Conservation (phyloP, 2,329 filamentous ascomycete species). For the Orbilia quercus region DNA sequence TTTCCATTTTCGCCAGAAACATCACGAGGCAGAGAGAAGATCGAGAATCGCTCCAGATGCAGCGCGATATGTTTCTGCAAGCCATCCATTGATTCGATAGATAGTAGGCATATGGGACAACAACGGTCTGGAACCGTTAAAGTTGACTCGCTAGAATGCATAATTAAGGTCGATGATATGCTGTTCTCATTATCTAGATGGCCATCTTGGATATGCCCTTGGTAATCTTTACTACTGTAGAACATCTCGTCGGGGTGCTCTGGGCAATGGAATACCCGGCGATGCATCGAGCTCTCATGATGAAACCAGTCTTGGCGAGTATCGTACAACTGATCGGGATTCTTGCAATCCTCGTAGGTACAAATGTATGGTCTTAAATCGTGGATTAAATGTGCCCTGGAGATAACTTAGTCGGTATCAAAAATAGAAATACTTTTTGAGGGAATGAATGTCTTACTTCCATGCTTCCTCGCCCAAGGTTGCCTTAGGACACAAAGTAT, state of each 20-base stretch:
- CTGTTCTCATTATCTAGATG: slow-evolving; percentile 3
- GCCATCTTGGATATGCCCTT: slow-evolving; percentile 25
- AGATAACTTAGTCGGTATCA: neutral
- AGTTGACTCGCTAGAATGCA: slow-evolving; percentile 38
- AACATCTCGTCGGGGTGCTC: slow-evolving; percentile 25
- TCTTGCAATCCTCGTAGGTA: slow-evolving; percentile 49
- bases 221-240: slow-evolving; percentile 15
- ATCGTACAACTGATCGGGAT: slow-evolving; percentile 44
- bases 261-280: slow-evolving; percentile 30
- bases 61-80: slow-evolving; percentile 47
- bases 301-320: slow-evolving; percentile 45
- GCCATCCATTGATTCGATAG: slow-evolving; percentile 16
- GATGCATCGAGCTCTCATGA: slow-evolving; percentile 38
- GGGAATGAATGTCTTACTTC: slow-evolving; percentile 27
- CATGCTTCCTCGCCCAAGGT: slow-evolving; percentile 25
- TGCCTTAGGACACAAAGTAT: slow-evolving; percentile 25
- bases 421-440: too few relatives aligned
- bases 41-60: slow-evolving; percentile 38
- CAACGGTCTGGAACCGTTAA: slow-evolving; percentile 31
- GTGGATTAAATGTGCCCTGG: slow-evolving; percentile 44
- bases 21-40: slow-evolving; percentile 35
- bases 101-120: slow-evolving; percentile 37
- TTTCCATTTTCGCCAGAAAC: slow-evolving; percentile 6
- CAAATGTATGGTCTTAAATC: slow-evolving; percentile 48
- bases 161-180: slow-evolving; percentile 11